Evolutionary conservation across 257 asterid species (phyloP).

Genomic region (Capsicum chinense): DNA sequence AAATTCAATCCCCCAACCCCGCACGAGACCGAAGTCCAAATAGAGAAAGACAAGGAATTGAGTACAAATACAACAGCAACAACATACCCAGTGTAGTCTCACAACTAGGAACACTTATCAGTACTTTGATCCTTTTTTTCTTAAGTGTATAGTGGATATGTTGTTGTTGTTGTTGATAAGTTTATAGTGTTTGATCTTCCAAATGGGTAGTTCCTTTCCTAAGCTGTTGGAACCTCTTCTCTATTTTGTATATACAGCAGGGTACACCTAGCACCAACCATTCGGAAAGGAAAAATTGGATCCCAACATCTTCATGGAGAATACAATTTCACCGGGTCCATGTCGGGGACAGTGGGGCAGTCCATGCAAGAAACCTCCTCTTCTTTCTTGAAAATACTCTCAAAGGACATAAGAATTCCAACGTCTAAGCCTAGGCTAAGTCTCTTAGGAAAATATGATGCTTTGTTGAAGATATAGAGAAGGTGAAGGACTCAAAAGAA

Average conservation of each 20-base stretch:
- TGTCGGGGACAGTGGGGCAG: no score
- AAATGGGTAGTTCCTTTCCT: not conserved
- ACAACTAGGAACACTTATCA: no score
- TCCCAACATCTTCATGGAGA: not conserved
- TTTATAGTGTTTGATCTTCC: not conserved
- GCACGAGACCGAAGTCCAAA: no score
- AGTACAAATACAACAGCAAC: no score
- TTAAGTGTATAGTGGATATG: not conserved
- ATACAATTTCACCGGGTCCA: no score
- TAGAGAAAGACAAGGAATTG: no score
- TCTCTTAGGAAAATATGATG: not conserved
- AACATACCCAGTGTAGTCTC: no score
- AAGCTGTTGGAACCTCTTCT: not conserved
- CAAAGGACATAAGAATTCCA: not conserved
- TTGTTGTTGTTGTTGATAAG: not conserved
- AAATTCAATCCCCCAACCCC: not conserved
- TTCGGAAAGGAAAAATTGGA: not conserved
- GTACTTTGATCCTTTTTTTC: not conserved
- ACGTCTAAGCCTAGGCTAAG: not conserved
- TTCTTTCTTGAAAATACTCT: conserved; percentile 20
- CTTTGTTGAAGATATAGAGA: no score
- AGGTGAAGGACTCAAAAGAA: no score
- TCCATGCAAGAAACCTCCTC: not conserved
- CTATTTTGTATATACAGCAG: not conserved
- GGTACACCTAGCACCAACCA: conserved; percentile 17